Evolutionary conservation across 2,329 filamentous ascomycete species (phyloP), one percentile per base, ranked within the genome.

Genomic region (Diaporthe longicolla): DNA sequence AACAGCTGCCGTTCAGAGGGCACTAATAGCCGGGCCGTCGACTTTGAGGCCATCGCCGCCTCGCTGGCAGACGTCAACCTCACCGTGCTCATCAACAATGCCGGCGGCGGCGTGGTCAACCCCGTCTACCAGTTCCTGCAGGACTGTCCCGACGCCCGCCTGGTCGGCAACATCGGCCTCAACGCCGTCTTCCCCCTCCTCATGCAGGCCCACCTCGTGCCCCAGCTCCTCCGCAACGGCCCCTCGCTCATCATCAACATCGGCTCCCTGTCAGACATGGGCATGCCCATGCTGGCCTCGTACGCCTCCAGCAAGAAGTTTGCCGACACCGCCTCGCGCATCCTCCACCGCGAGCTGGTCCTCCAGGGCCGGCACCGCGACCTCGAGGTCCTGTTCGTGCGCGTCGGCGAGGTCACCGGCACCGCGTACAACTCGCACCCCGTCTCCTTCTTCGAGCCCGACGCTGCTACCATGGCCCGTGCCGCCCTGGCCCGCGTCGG

Each of bases 61-160:
- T 74, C 78, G 7, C 78, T 85, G 13, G 72, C 79, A 1, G 82
- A 81, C 66, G 78, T 87, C 48, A 79, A 85, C 74, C 80, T 92
- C 43, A 89, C 86, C 0, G 80, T 91, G 2, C 81, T 91, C 32
- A 79, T 91, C 77, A 91, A 91, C 80, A 91, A 91, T 78, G 86
- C 89, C 0, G 89, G 89, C 26, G 87, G 87, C 15, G 79, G 77
- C 6, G 71, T 77, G 4, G 71, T 75, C 17, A 69, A 81, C 72
- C 79, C 81, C 5, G 74, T 78, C 1, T 87, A 82, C 73, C 79
- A 78, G 5, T 76, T 82, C 3, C 78, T 89, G 6, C 79, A 82
- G 17, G 78, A 83, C 3, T 80, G 81, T 15, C 79, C 82, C 0
- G 78, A 80, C 21, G 77, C 80, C 0, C 81, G 86, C 43, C 79